Evolutionary conservation across 2,329 filamentous ascomycete species (phyloP).

Genomic region (Microcera coccophila): DNA sequence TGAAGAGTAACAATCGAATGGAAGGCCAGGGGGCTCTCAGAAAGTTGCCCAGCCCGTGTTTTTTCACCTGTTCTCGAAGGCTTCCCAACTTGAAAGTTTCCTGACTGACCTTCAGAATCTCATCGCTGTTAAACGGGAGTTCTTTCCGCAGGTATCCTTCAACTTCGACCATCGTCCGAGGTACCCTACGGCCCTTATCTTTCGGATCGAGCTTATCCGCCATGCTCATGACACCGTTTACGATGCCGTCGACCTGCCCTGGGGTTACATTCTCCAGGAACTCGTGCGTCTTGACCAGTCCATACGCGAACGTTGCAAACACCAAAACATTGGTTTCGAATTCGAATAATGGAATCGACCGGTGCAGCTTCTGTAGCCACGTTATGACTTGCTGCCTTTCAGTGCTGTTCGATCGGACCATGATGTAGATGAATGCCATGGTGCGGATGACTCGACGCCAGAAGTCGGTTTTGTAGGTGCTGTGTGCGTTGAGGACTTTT

Average conservation of each 20-base stretch:
- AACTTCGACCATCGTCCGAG: slow-evolving; percentile 1
- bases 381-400: slow-evolving; percentile 4
- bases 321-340: slow-evolving; percentile 7
- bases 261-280: neutral
- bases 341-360: slow-evolving; percentile 2
- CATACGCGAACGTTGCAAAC: slow-evolving; percentile 7
- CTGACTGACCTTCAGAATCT: neutral
- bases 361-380: slow-evolving; percentile 7
- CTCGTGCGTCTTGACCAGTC: slow-evolving; percentile 4
- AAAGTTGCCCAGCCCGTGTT: neutral
- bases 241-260: neutral
- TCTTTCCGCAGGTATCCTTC: slow-evolving; percentile 2
- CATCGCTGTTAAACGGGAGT: neutral
- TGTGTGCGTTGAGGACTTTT: slow-evolving; percentile 3
- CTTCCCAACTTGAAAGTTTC: neutral
- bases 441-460: slow-evolving; percentile 7
- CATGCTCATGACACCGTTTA: slow-evolving; percentile 5
- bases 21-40: neutral
- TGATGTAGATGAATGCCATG: slow-evolving; percentile 6
- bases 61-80: neutral
- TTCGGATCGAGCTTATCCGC: slow-evolving; percentile 5
- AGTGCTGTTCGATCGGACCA: slow-evolving; percentile 6
- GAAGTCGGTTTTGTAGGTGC: slow-evolving; percentile 5
- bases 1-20: neutral
- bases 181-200: slow-evolving; percentile 4